Conservation (phyloP, 192 early-diverging fungal genomes). For the Haplosporangium gracile region DNA sequence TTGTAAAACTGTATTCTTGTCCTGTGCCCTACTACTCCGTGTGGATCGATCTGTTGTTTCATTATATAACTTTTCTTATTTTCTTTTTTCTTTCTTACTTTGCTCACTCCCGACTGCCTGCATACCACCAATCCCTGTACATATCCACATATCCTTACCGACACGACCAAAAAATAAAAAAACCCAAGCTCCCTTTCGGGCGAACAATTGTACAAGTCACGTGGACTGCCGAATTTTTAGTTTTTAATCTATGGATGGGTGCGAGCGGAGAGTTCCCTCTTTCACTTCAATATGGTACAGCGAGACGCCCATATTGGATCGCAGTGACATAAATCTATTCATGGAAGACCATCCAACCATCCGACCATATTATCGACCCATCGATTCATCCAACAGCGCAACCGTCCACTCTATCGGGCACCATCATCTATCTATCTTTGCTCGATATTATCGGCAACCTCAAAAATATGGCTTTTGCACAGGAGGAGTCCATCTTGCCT, state of each 20-base stretch:
- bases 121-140: not conserved
- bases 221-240: constrained; percentile 14
- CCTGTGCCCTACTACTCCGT: not conserved
- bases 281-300: constrained; percentile 51
- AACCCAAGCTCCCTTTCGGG: not conserved
- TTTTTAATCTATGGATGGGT: constrained; percentile 12
- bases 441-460: not conserved
- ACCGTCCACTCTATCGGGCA: not conserved
- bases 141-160: not conserved
- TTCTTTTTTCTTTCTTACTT: not conserved
- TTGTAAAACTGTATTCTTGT: not conserved
- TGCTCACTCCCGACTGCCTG: not conserved
- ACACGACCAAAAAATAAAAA: not conserved
- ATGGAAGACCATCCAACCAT: constrained; percentile 27
- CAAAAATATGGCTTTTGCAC: not conserved
- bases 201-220: not conserved
- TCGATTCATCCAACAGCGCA: constrained; percentile 12
- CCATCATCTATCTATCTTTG: not conserved
- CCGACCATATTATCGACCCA: constrained; percentile 11
- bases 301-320: constrained; percentile 13
- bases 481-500: not conserved
- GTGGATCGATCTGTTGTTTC: not conserved
- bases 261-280: constrained; percentile 34
- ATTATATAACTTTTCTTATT: not conserved
- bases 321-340: constrained; percentile 9